phyloP scores from a whole-genome alignment of 257 asterid species.

The Lantana camara region DNA sequence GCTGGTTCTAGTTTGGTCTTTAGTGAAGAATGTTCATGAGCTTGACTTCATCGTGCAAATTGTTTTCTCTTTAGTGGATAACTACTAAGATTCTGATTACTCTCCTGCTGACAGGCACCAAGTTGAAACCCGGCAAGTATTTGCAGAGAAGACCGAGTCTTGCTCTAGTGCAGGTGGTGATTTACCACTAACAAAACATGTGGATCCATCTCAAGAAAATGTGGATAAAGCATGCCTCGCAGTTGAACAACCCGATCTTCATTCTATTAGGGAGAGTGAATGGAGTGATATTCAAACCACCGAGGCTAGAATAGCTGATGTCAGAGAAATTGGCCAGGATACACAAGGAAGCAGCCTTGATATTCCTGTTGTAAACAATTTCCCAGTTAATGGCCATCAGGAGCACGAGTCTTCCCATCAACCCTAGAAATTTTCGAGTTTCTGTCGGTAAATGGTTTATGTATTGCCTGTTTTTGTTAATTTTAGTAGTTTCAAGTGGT shows the following conservation, averaged over 20 bases:
- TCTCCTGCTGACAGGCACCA: constrained; percentile 68
- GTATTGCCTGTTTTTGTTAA: constrained; percentile 4
- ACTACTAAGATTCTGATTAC: neutral
- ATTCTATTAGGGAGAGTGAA: constrained; percentile 68
- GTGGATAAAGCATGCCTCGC: constrained; percentile 89
- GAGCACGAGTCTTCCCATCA: constrained; percentile 66
- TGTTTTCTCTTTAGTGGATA: constrained; percentile 4
- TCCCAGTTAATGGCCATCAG: constrained; percentile 55
- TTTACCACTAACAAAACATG: constrained; percentile 75
- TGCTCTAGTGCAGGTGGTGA: constrained; percentile 53
- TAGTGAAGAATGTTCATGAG: neutral
- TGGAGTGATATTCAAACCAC: constrained; percentile 95
- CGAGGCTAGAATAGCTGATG: constrained; percentile 81
- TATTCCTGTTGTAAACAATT: constrained; percentile 61
- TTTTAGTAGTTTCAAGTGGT: constrained; percentile 7
- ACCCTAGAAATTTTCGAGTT: constrained; percentile 46
- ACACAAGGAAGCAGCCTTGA: constrained; percentile 67
- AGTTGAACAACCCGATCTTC: constrained; percentile 57
- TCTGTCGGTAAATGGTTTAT: constrained; percentile 25
- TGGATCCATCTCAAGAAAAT: constrained; percentile 83
- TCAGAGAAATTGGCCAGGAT: constrained; percentile 78
- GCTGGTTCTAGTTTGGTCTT: neutral
- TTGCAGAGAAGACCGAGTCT: constrained; percentile 70
- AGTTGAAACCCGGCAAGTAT: constrained; percentile 69
- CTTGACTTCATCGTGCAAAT: constrained; percentile 1